phyloP scores from a whole-genome alignment of 345 rosid genomes.

The Hibiscus tridactylites region DNA sequence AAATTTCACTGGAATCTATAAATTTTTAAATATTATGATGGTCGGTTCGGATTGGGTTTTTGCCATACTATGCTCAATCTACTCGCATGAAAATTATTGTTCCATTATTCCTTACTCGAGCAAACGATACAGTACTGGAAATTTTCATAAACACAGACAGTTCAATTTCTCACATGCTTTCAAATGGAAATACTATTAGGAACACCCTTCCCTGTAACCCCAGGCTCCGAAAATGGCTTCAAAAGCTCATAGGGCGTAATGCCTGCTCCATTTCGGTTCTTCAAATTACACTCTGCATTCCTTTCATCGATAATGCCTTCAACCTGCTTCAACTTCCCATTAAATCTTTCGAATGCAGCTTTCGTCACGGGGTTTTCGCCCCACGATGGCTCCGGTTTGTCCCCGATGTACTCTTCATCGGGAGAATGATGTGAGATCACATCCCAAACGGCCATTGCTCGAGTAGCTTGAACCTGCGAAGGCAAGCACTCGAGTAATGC shows the following conservation, averaged over 20 bases:
- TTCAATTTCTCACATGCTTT: neutral
- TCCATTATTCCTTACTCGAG: too few relatives aligned
- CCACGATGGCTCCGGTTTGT: constrained; percentile 33
- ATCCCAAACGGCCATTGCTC: constrained; percentile 32
- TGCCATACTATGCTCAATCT: too few relatives aligned
- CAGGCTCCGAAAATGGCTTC: constrained; percentile 25
- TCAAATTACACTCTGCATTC: constrained; percentile 26
- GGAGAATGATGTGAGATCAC: constrained; percentile 42
- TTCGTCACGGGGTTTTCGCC: constrained; percentile 29
- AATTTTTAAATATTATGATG: too few relatives aligned
- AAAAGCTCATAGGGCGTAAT: constrained; percentile 38
- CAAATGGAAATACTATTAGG: constrained; percentile 37
- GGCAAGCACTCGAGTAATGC: constrained; percentile 43
- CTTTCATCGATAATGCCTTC: constrained; percentile 29
- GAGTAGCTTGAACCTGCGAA: constrained; percentile 24
- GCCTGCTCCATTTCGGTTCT: constrained; percentile 48
- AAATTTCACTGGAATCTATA: too few relatives aligned
- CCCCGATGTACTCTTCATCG: constrained; percentile 47
- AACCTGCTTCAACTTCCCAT: constrained; percentile 24
- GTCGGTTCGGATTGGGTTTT: too few relatives aligned
- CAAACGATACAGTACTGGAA: too few relatives aligned
- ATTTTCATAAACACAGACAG: neutral
- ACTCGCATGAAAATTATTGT: too few relatives aligned
- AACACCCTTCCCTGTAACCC: constrained; percentile 39
- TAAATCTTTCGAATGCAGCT: constrained; percentile 26